phyloP scores from a whole-genome alignment of 2,329 filamentous ascomycete species.

The Mycosphaerella sp. region DNA sequence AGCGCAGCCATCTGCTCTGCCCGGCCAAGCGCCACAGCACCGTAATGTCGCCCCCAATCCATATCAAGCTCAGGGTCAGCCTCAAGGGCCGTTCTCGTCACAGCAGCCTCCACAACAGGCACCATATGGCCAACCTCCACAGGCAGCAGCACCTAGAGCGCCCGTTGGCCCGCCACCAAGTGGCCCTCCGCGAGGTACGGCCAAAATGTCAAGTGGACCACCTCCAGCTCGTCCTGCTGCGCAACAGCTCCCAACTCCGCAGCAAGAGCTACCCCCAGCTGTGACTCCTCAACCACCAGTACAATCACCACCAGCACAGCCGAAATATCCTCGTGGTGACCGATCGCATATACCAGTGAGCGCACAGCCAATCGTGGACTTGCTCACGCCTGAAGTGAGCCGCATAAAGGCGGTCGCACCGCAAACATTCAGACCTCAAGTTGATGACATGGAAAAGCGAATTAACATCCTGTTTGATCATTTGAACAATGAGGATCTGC shows the following conservation, averaged over 20 bases:
- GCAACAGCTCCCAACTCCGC: constrained; percentile 13
- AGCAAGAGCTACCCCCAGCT: constrained; percentile 14
- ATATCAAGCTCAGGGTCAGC: constrained; percentile 34
- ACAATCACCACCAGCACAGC: constrained; percentile 16
- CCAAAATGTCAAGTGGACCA: constrained; percentile 19
- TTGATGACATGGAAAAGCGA: constrained; percentile 89
- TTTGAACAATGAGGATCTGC: constrained; percentile 87
- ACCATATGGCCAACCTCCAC: constrained; percentile 38
- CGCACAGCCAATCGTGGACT: constrained; percentile 72
- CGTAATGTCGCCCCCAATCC: constrained; percentile 44
- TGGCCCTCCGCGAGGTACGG: constrained; percentile 40
- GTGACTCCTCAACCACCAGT: constrained; percentile 7
- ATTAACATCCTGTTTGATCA: constrained; percentile 90
- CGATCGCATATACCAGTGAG: constrained; percentile 77
- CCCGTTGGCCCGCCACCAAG: constrained; percentile 39
- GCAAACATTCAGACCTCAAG: constrained; percentile 76
- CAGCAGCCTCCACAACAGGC: constrained; percentile 32
- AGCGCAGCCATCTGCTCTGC: constrained; percentile 43
- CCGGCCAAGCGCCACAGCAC: constrained; percentile 34
- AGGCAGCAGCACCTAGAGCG: constrained; percentile 32
- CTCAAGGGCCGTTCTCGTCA: constrained; percentile 35
- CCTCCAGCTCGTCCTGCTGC: constrained; percentile 26
- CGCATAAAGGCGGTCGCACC: constrained; percentile 82
- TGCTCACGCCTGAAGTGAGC: constrained; percentile 77
- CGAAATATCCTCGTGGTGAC: constrained; percentile 59